These are phyloP conservation scores for Ceratocystis smalleyi DNA, from an alignment of 2,329 filamentous ascomycete genomes.

Conservation along the genomic window DNA sequence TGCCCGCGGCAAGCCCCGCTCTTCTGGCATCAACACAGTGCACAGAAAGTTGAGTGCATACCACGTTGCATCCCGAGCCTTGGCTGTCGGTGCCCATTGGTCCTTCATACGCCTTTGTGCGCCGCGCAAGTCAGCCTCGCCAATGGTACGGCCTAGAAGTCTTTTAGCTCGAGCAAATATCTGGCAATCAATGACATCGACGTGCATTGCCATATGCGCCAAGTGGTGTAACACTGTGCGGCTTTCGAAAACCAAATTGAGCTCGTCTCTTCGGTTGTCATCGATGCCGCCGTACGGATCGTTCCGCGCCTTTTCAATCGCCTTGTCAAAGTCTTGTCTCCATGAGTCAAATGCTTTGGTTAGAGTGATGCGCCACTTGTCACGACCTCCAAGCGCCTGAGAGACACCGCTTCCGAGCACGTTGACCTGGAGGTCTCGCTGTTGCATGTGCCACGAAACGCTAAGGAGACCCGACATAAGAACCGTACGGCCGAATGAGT, in stretches of 20 bases:
- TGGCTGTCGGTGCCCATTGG: slow-evolving; percentile 73
- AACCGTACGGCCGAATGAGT: slow-evolving; percentile 82
- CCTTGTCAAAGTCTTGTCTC: slow-evolving; percentile 82
- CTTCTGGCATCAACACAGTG: slow-evolving; percentile 59
- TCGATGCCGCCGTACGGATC: slow-evolving; percentile 32
- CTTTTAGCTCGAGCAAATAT: slow-evolving; percentile 82
- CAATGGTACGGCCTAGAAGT: slow-evolving; percentile 72
- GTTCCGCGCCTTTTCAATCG: slow-evolving; percentile 45
- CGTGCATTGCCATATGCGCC: slow-evolving; percentile 95
- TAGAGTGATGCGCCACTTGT: slow-evolving; percentile 78
- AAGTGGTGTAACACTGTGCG: slow-evolving; percentile 81
- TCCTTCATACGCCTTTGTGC: slow-evolving; percentile 76
- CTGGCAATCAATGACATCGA: slow-evolving; percentile 93
- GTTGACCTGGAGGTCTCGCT: slow-evolving; percentile 82
- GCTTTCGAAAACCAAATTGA: slow-evolving; percentile 58
- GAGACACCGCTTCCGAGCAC: slow-evolving; percentile 60
- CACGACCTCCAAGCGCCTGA: slow-evolving; percentile 66
- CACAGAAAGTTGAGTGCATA: slow-evolving; percentile 81
- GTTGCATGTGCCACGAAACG: slow-evolving; percentile 95
- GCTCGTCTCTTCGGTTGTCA: slow-evolving; percentile 9
- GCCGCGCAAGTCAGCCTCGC: slow-evolving; percentile 60
- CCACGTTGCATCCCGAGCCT: slow-evolving; percentile 78
- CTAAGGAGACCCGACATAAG: slow-evolving; percentile 88
- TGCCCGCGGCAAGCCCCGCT: slow-evolving; percentile 19
- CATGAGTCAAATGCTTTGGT: slow-evolving; percentile 84